These are phyloP conservation scores for Dianthus caryophyllus DNA, from an alignment of 148 eudicot species.

Conservation along the genomic window DNA sequence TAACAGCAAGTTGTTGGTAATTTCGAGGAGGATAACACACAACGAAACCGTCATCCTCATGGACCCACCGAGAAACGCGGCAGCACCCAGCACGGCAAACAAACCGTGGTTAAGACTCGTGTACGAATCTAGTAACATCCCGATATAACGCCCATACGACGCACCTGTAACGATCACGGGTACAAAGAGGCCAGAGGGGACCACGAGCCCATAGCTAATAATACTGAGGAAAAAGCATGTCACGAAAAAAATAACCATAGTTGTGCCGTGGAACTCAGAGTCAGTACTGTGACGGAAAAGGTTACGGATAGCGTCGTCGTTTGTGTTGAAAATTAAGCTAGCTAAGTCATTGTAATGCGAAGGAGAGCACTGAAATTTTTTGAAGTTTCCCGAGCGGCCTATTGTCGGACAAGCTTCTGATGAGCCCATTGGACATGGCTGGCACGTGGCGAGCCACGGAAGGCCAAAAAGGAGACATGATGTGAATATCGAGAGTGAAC, in stretches of 20 bases:
- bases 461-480: conserved; percentile 85
- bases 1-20: conserved; percentile 71
- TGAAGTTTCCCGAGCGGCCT: conserved; percentile 83
- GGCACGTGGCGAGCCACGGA: conserved; percentile 89
- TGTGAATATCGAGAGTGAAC: conserved; percentile 64
- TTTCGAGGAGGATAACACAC: conserved; percentile 77
- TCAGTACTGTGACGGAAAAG: conserved; percentile 80
- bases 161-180: conserved; percentile 88
- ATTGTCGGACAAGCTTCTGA: conserved; percentile 82
- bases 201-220: conserved; percentile 74
- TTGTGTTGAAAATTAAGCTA: conserved; percentile 88
- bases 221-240: conserved; percentile 77
- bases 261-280: conserved; percentile 60
- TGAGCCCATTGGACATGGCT: conserved; percentile 60
- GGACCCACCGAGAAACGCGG: conserved; percentile 88
- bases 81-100: conserved; percentile 84
- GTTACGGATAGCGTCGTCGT: conserved; percentile 83
- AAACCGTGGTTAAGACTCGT: conserved; percentile 80
- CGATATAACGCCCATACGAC: conserved; percentile 77
- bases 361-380: conserved; percentile 82
- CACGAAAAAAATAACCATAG: conserved; percentile 64
- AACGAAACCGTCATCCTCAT: conserved; percentile 94
- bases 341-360: conserved; percentile 92
- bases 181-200: conserved; percentile 84
- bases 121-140: conserved; percentile 58